Evolutionary conservation across 805 yeast genomes (phyloP), one percentile per base, ranked within the genome.

Genomic region (Yarrowia sp.): DNA sequence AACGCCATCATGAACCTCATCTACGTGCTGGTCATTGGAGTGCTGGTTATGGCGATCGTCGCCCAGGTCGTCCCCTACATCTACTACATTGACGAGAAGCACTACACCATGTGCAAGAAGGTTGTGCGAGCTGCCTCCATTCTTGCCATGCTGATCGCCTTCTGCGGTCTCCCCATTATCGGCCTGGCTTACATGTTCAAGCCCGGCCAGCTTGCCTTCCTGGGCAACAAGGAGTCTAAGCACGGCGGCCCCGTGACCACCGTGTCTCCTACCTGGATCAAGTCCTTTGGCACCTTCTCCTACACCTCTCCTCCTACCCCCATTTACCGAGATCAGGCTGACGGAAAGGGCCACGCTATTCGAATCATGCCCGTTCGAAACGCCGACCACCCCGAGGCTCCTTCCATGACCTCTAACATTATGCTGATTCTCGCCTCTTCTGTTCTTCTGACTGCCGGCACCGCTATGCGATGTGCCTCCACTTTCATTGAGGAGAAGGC

Each of bases 261-360:
- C 12, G 69, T 81, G 51, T 87, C 83, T 70, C 90, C 96, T 35
- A 85, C 86, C 81, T 88, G 94, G 94, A 84, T 88, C 68, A 84
- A 84, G 70, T 79, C 83, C 5, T 86, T 87, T 66, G 68, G 74
- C 22, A 79, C 85, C 16, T 73, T 76, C 55, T 88, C 87, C 72
- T 87, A 78, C 73, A 79, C 78, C 63, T 78, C 78, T 58, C 83
- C 90, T 1, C 74, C 71, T 65, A 53, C 63, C 16, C 61, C 69
- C 10, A 22, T 22, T 3, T 71, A 66, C 67, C 72, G 74, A 49
- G 86, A 85, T 13, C 81, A 80, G 68, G 81, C 80, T 7, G 60
- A 53, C 19, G 60, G 60, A 5, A 65, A 66, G 2, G 72, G 69
- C 36, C 65, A 69, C 65, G 85, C 87, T 1, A 76, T 81, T 41